Base-by-base conservation (phyloP, 768 basidiomycete genomes). In the Neoboletus brunneissimus region DNA sequence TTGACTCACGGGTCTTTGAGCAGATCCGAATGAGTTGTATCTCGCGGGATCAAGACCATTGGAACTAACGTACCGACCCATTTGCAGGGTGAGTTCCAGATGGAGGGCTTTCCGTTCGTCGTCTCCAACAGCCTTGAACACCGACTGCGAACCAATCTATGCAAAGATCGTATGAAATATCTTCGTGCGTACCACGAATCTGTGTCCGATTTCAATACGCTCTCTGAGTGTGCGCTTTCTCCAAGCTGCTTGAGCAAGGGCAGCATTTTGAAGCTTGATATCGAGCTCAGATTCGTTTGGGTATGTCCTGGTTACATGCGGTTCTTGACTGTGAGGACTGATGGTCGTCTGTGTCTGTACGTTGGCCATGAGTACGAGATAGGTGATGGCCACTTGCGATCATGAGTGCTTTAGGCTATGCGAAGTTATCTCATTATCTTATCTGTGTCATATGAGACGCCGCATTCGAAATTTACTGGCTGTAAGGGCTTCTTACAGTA, bases 61-160 rank as follows among this genome's bases (percentile, higher is more conserved):
- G 12, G 29, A 46, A 40, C 29, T 34, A 46, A 72, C 84, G 61
- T 57, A 92, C 92, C 94, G 78, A 37, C 96, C 96, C 89, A 99
- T 98, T 73, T 97, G 91, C 51, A 86, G 62, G 0, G 93, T 86
- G 51, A 98, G 76, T 63, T 98, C 94, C 32, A 81, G 65, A 0
- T 85, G 83, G 15, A 67, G 56, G 23, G 53, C 32, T 34, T 64
- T 53, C 18, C 92, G 81, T 31, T 89, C 82, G 18, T 88, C 82
- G 9, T 73, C 72, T 25, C 53, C 54, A 18, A 67, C 72, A 5
- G 70, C 70, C 60, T 75, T 77, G 57, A 85, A 84, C 55, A 78
- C 81, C 16, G 78, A 78, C 79, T 81, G 56, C 41, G 54, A 35
- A 43, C 43, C 16, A 32, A 44, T 52, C 5, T 49, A 18, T 34